Evolutionary conservation across 2,329 filamentous ascomycete genomes (phyloP).

Genomic region (Drechslerella dactyloides): DNA sequence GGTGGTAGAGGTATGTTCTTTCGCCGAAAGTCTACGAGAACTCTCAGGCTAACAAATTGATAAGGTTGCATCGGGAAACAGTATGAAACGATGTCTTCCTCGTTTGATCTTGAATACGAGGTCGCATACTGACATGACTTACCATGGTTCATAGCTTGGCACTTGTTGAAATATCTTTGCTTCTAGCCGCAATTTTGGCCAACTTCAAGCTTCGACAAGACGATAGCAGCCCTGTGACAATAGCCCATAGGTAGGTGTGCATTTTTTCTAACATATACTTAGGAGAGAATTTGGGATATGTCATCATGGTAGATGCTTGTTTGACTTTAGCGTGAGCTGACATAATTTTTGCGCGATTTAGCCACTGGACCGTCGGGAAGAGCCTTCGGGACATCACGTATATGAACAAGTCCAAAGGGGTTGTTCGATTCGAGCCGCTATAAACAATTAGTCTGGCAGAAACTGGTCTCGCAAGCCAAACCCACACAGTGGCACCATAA

Average conservation of each 20-base stretch:
- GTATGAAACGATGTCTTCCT: slow-evolving; percentile 32
- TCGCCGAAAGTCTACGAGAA: slow-evolving; percentile 18
- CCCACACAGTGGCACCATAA: too few species aligned
- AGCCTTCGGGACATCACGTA: slow-evolving; percentile 49
- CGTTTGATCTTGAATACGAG: neutral
- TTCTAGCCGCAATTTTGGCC: slow-evolving; percentile 33
- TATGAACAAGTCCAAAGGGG: slow-evolving; percentile 41
- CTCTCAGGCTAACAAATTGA: slow-evolving; percentile 25
- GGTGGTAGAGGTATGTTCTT: slow-evolving; percentile 46
- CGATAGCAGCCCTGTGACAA: slow-evolving; percentile 10
- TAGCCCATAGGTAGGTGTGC: slow-evolving; percentile 14
- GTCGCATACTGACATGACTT: too few species aligned
- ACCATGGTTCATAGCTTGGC: slow-evolving; percentile 10
- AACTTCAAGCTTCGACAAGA: slow-evolving; percentile 32
- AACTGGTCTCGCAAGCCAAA: too few species aligned
- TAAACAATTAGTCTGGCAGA: slow-evolving; percentile 6
- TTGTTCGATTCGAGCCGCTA: slow-evolving; percentile 38
- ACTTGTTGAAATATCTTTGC: slow-evolving; percentile 33
- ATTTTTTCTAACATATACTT: too few species aligned
- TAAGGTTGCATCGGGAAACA: slow-evolving; percentile 51
- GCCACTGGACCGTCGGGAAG: slow-evolving; percentile 46
- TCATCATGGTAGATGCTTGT: too few species aligned
- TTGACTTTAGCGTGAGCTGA: too few species aligned
- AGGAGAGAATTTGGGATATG: too few species aligned
- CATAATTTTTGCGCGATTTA: too few species aligned